Percentiles rank a stretch among this genome's conserved stretches.
Evolutionary conservation across 805 yeast genomes (phyloP).

Genomic region (Candida pseudoglaebosa): DNA sequence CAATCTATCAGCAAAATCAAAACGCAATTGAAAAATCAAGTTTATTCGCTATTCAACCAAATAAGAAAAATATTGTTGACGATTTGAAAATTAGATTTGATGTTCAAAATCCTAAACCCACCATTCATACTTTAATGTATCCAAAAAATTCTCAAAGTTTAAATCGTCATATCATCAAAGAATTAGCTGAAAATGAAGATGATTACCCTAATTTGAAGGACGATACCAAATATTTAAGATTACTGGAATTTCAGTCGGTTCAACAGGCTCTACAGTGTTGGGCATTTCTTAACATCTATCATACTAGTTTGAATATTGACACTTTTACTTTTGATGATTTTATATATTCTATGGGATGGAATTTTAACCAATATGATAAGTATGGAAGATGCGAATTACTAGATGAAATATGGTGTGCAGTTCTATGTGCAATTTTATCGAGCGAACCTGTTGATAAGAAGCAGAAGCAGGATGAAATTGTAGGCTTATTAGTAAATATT

Average conservation of each 20-base stretch:
- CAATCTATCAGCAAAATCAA: constrained; percentile 13
- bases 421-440: constrained; percentile 53
- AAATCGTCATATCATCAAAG: constrained; percentile 15
- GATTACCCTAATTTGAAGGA: constrained; percentile 4
- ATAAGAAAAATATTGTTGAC: constrained; percentile 26
- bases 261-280: constrained; percentile 62
- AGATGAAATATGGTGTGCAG: constrained; percentile 66
- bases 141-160: constrained; percentile 24
- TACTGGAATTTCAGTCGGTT: constrained; percentile 11
- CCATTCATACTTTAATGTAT: constrained; percentile 14
- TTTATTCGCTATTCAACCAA: constrained; percentile 19
- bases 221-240: background rate
- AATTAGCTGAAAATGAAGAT: constrained; percentile 7
- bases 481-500: constrained; percentile 29
- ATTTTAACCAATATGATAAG: constrained; percentile 31
- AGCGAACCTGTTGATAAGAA: constrained; percentile 24
- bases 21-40: constrained; percentile 8
- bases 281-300: constrained; percentile 71
- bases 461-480: constrained; percentile 26
- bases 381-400: constrained; percentile 48
- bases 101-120: constrained; percentile 27
- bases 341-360: constrained; percentile 52
- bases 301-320: constrained; percentile 60
- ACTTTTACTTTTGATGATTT: constrained; percentile 79
- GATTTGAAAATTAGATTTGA: constrained; percentile 29